These are phyloP conservation scores for Boletales sp. DNA, from an alignment of 768 basidiomycete genomes.

Conservation along the genomic window DNA sequence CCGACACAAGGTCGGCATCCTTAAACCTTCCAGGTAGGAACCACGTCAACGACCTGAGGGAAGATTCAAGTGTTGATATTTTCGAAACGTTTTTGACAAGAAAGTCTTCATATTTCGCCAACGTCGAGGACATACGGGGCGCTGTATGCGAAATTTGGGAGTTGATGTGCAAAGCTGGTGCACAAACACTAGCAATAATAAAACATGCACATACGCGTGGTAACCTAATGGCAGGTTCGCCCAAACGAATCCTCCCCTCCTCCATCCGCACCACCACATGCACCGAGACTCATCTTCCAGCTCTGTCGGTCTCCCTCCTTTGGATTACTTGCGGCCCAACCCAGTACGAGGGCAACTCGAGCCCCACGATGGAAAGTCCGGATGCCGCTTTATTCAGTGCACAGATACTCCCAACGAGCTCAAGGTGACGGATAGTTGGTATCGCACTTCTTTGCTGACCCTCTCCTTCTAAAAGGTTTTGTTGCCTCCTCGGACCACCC, in stretches of 20 bases:
- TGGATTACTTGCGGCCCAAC: conserved; percentile 58
- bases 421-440: conserved; percentile 42
- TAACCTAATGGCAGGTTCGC: conserved; percentile 1
- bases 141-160: not conserved
- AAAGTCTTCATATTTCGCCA: conserved; percentile 77
- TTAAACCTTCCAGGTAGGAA: conserved; percentile 95
- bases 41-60: conserved; percentile 89
- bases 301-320: conserved; percentile 26
- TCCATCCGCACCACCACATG: conserved; percentile 18
- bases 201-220: conserved; percentile 7
- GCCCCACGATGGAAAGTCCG: conserved; percentile 55
- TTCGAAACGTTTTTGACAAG: conserved; percentile 82
- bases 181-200: conserved; percentile 5
- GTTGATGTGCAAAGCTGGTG: conserved; percentile 23
- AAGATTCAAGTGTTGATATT: conserved; percentile 85
- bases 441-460: not conserved
- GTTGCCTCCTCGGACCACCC: conserved; percentile 62
- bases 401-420: conserved; percentile 76
- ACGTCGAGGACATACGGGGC: conserved; percentile 51
- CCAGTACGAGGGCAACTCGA: conserved; percentile 76
- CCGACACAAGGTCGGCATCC: conserved; percentile 93
- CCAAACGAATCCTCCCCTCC: conserved; percentile 3
- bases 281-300: conserved; percentile 21
- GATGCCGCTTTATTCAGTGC: conserved; percentile 71
- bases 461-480: conserved; percentile 47